Evolutionary conservation across 108 stramenopile species (phyloP), one percentile per base, ranked within the genome.

Genomic region (Cyclotella kingstonii): DNA sequence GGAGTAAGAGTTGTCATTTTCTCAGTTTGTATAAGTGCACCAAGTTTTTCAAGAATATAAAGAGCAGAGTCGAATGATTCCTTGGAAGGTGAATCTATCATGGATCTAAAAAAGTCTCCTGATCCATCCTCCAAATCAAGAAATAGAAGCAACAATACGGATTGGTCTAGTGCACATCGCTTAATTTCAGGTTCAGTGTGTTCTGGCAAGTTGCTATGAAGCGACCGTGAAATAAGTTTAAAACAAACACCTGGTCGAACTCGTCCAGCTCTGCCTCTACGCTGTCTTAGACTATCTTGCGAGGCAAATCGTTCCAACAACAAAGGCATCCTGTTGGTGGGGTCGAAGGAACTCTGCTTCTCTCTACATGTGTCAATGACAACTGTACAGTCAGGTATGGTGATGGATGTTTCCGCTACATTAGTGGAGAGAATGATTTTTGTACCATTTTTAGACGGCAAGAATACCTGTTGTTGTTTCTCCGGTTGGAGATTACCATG

Each of bases 401-500:
- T 98, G 79, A 74, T 45, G 47, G 23, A 57, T 28, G 95, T 95
- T 62, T 97, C 95, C 12, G 96, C 94, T 43, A 96, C 91, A 78
- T 98, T 99, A 5, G 97, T 98, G 21, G 90, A 78, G 25, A 97
- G 55, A 46, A 99, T 95, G 6, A 98, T 81, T 70, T 98, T 99
- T 0, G 90, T 86, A 10, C 35, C 46, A 40, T 96, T 94, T 28
- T 65, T 68, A 33, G 91, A 72, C 7, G 71, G 59, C 25, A 68
- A 34, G 67, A 99, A 99, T 2, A 97, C 93, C 23, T 67, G 63
- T 26, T 84, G 87, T 66, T 98, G 97, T 18, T 94, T 85, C 34
- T 85, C 77, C 22, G 95, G 86, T 41, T 91, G 88, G 21, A 98
- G 38, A 4, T 89, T 89, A n/a, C 95, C 92, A 66, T 98, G 95